Conservation (phyloP, 2,329 filamentous ascomycete species). For the Venturia carpophila region DNA sequence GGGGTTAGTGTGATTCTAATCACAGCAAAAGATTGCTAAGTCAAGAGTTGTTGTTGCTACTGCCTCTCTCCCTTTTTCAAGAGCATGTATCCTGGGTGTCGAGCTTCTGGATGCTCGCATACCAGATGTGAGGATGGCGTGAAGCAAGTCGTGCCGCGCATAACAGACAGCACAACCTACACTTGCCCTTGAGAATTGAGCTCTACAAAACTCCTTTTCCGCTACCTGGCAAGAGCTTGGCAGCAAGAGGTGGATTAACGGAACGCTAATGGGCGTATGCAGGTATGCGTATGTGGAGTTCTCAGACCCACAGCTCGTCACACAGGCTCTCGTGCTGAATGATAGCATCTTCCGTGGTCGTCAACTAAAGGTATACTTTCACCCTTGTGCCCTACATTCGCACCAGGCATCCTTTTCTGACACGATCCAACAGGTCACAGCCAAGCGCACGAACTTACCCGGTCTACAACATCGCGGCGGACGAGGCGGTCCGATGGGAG, state of each 20-base stretch:
- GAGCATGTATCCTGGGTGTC: neutral
- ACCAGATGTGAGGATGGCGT: neutral
- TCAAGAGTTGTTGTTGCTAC: constrained; percentile 14
- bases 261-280: constrained; percentile 41
- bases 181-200: constrained; percentile 20
- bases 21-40: constrained; percentile 13
- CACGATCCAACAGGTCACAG: constrained; percentile 52
- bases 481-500: constrained; percentile 44
- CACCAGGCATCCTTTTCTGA: neutral
- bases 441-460: constrained; percentile 93
- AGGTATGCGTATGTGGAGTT: constrained; percentile 99
- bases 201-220: constrained; percentile 26
- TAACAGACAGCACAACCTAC: neutral
- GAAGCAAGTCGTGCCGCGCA: neutral
- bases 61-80: neutral
- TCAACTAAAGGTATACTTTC: constrained; percentile 72
- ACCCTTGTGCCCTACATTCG: neutral
- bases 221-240: constrained; percentile 51
- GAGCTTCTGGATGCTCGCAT: neutral
- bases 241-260: constrained; percentile 40
- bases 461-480: constrained; percentile 76
- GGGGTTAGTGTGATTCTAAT: constrained; percentile 56
- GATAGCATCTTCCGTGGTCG: constrained; percentile 93
- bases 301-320: constrained; percentile 84
- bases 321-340: constrained; percentile 88